Evolutionary conservation across 2,329 filamentous ascomycete species (phyloP), one percentile per base, ranked within the genome.

Genomic region (Apiospora sp.): DNA sequence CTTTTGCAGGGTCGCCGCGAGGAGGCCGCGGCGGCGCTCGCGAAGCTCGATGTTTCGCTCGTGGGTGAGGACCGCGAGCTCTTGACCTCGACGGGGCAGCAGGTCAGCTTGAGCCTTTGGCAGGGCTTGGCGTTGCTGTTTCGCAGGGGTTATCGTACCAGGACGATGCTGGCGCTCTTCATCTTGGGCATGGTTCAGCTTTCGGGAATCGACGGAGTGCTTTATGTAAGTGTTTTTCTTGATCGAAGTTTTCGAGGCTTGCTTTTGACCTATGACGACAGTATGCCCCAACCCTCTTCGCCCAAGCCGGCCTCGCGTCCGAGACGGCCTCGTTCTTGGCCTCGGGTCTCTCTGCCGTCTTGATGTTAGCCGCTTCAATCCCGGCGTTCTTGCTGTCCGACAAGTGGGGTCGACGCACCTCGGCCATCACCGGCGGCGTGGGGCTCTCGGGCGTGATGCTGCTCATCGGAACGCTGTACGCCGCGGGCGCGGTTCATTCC

Each of bases 201-300:
- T 0, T 88, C 84, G 41, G 90, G 90, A 0, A 92, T 92, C 69
- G 90, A 92, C 74, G 90, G 88, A 0, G 86, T 92, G 6, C 83
- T 91, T 34, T 92, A 90, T 72, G 88, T 89, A 77, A 78, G 85
- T 41, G 64, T 24, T 2, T 37, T 10, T 3, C n/a, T 14, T 48
- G 6, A 30, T 48, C 14, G 51, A 49, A 10, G 71, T 24, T 68
- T 2, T 22, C 14, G 4, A 7, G 16, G 3, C 3, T 6, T 7
- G 14, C 14, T 13, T 30, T 30, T 61, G 54, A 61, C 3, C 8
- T 16, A 10, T 12, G 7, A 61, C 30, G 14, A 22, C 13, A 89
- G 85, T 92, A 92, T 72, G 89, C 90, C 0, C 90, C 90, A 0
- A 80, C 87, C 0, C 83, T 92, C 0, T 92, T 92, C 75, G 80